Percentiles rank a stretch among this genome's conserved stretches.
These are phyloP conservation scores for Hamamelis virginiana DNA, from an alignment of 164 flowering plant species.

Conservation along the genomic window DNA sequence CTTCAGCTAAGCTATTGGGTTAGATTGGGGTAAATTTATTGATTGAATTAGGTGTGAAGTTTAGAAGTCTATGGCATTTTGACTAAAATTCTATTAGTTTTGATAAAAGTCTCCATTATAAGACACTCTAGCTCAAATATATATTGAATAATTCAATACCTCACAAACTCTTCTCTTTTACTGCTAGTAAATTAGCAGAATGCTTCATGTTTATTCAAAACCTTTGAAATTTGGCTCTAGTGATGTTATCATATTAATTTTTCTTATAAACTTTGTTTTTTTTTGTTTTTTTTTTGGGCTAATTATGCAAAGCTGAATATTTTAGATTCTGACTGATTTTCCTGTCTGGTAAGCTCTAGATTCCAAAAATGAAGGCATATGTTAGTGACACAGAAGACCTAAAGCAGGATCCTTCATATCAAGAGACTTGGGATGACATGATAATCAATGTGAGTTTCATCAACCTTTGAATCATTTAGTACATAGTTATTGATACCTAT, in stretches of 20 bases:
- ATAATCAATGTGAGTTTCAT: slow-evolving; percentile 70
- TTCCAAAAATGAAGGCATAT: slow-evolving; percentile 98
- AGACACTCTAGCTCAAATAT: no score
- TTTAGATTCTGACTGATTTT: slow-evolving; percentile 30
- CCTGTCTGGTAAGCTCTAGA: slow-evolving; percentile 79
- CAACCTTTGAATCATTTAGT: slow-evolving; percentile 1
- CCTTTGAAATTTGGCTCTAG: no score
- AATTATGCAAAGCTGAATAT: neutral
- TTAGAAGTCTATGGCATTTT: neutral
- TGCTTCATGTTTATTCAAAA: no score
- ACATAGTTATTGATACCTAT: neutral
- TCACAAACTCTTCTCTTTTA: no score
- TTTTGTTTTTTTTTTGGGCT: neutral
- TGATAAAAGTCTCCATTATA: no score
- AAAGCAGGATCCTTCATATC: slow-evolving; percentile 80
- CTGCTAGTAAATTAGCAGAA: no score
- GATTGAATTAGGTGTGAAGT: neutral
- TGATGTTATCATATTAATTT: no score
- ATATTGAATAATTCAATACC: no score
- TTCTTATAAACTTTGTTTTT: neutral
- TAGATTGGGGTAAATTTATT: neutral
- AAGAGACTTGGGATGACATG: slow-evolving; percentile 98
- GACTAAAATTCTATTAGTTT: neutral
- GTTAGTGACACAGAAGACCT: slow-evolving; percentile 91
- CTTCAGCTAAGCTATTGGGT: neutral